These are phyloP conservation scores for Candida sp. DNA, from an alignment of 1,139 yeast species.

Conservation along the genomic window DNA sequence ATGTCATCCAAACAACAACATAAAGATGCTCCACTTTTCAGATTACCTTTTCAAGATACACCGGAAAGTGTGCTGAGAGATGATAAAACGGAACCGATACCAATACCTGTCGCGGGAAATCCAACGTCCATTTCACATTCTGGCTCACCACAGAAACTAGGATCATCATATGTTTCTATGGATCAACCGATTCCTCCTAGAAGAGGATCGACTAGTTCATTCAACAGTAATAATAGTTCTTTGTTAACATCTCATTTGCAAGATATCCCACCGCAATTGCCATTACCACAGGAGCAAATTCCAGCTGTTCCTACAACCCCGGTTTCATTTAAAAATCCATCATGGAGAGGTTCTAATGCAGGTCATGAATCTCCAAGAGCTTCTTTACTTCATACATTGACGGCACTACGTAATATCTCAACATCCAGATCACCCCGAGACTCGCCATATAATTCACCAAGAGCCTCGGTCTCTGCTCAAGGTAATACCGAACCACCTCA, in stretches of 20 bases:
- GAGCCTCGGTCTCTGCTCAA: slow-evolving; percentile 39
- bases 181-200: slow-evolving; percentile 12
- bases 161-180: slow-evolving; percentile 21
- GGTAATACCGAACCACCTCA: slow-evolving; percentile 10
- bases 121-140: not conserved
- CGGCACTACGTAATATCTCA: slow-evolving; percentile 41
- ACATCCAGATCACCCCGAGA: slow-evolving; percentile 34
- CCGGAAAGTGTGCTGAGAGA: slow-evolving; percentile 1
- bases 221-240: slow-evolving; percentile 22
- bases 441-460: slow-evolving; percentile 47
- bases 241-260: slow-evolving; percentile 31
- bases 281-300: slow-evolving; percentile 51
- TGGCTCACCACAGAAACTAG: slow-evolving; percentile 1
- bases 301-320: slow-evolving; percentile 44
- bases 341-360: slow-evolving; percentile 35
- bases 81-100: not conserved
- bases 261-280: slow-evolving; percentile 52
- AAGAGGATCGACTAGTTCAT: slow-evolving; percentile 28
- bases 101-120: not conserved
- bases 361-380: slow-evolving; percentile 39
- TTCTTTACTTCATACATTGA: slow-evolving; percentile 40
- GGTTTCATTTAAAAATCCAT: slow-evolving; percentile 28
- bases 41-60: slow-evolving; percentile 63
- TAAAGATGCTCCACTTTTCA: slow-evolving; percentile 46
- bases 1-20: slow-evolving; percentile 18